Evolutionary conservation across 352 stramenopile species (phyloP), one percentile per base, ranked within the genome.

Genomic region (Pythium myriotylum): DNA sequence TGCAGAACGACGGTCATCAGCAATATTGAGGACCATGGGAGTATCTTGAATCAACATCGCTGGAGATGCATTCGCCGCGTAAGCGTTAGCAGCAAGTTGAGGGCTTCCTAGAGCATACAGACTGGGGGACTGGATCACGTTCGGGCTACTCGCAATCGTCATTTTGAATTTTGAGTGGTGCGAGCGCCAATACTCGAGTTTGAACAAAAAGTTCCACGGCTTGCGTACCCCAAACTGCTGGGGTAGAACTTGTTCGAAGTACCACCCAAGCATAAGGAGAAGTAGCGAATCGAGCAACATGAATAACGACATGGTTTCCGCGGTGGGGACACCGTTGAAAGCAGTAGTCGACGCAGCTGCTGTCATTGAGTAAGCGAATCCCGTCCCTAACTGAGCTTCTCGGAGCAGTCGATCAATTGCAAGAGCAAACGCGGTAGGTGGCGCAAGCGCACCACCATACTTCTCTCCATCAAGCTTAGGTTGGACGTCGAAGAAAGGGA

Each of bases 211-310:
- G 62, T 98, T 87, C 84, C 91, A 98, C 0, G 89, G 92, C 50
- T 92, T 84, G 8, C 65, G 65, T 14, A 94, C 80, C 8, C 94
- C 95, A 57, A 89, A 98, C 59, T 97, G 77, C 43, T 91, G 86
- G 1, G 95, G 95, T 9, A 98, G 54, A 1, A 98, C 89, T 54
- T 97, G 79, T 54, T 97, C 92, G 10, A 98, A 72, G 70, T 98
- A 98, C 78, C 82, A 97, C 3, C 85, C 92, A 1, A 98, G 48
- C 0, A 78, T 23, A 16, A 88, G 71, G 22, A 97, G 91, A 4
- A 98, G 22, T 10, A 96, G 23, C 0, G 85, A 70, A 63, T 98
- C 95, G 0, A 96, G 45, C 17, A 91, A 40, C 7, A 92, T 54
- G 35, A 92, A 81, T 22, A 76, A 65, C 54, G 68, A 82, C 81